Conservation (phyloP, 192 early-diverging fungal species). For the Dispira simplex region DNA sequence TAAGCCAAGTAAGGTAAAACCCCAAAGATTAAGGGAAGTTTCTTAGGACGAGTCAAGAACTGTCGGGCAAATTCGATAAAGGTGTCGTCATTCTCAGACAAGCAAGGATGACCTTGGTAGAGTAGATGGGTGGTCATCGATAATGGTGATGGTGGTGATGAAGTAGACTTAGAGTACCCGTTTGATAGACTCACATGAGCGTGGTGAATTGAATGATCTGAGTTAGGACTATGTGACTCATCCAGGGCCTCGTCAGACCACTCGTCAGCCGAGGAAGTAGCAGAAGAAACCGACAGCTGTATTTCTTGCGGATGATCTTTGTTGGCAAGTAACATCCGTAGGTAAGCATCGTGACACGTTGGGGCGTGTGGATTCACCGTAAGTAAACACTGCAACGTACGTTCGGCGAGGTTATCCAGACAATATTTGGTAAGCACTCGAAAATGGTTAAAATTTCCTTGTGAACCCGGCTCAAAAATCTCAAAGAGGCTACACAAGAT, state of each 20-base stretch:
- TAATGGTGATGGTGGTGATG: background rate
- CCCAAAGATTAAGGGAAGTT: background rate
- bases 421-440: background rate
- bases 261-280: too few relatives aligned
- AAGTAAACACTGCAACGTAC: constrained; percentile 6
- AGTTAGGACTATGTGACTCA: background rate
- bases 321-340: too few relatives aligned
- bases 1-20: background rate
- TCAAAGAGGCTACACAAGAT: background rate
- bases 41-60: background rate
- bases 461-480: background rate
- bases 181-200: background rate
- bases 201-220: background rate
- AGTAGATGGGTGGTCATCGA: background rate
- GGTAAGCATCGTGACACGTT: too few relatives aligned
- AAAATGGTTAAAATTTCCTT: constrained; percentile 9
- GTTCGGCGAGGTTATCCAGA: constrained; percentile 4
- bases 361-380: background rate
- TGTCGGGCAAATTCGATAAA: background rate
- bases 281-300: too few relatives aligned
- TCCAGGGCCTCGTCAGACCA: background rate
- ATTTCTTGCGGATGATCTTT: too few relatives aligned
- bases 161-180: background rate
- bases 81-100: background rate
- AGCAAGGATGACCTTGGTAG: background rate